Conservation (phyloP, 1,284 basidiomycete genomes). For the Ceraceosorus guamensis region DNA sequence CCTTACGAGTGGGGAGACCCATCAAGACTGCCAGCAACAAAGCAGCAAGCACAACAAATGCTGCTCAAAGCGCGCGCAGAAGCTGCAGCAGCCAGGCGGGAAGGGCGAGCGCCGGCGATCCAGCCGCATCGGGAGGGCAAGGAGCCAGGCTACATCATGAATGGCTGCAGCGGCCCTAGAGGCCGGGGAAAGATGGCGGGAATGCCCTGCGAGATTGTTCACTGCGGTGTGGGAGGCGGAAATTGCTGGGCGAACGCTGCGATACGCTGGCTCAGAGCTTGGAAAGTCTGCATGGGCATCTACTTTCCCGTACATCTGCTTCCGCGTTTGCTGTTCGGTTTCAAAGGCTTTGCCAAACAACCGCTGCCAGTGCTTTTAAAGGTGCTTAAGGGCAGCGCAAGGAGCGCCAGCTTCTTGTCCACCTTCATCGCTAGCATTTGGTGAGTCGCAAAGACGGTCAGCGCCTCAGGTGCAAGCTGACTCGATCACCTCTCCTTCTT, state of each 20-base stretch:
- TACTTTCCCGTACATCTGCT: slow-evolving; percentile 50
- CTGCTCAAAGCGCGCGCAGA: slow-evolving; percentile 10
- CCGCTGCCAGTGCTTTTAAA: slow-evolving; percentile 30
- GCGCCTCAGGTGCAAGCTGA: neutral
- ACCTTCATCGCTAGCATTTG: slow-evolving; percentile 49
- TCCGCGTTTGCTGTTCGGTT: slow-evolving; percentile 47
- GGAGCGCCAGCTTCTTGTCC: slow-evolving; percentile 48
- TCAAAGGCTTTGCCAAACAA: slow-evolving; percentile 16
- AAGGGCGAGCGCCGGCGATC: neutral
- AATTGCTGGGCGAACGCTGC: slow-evolving; percentile 46
- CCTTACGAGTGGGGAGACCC: slow-evolving; percentile 39
- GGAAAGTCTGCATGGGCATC: slow-evolving; percentile 46
- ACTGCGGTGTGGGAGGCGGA: slow-evolving; percentile 42
- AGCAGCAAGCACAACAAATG: slow-evolving; percentile 14
- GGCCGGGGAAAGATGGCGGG: slow-evolving; percentile 38
- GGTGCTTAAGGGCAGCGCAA: slow-evolving; percentile 40
- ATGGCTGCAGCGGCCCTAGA: slow-evolving; percentile 26
- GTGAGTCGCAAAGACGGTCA: slow-evolving; percentile 10
- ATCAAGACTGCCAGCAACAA: slow-evolving; percentile 18
- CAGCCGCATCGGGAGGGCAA: neutral
- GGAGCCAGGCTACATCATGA: slow-evolving; percentile 20
- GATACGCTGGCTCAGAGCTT: slow-evolving; percentile 44
- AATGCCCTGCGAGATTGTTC: slow-evolving; percentile 49
- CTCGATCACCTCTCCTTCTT: slow-evolving; percentile 1
- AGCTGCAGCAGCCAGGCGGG: neutral